Base-by-base conservation (phyloP, 768 basidiomycete species). In the Hericium erinaceus region DNA sequence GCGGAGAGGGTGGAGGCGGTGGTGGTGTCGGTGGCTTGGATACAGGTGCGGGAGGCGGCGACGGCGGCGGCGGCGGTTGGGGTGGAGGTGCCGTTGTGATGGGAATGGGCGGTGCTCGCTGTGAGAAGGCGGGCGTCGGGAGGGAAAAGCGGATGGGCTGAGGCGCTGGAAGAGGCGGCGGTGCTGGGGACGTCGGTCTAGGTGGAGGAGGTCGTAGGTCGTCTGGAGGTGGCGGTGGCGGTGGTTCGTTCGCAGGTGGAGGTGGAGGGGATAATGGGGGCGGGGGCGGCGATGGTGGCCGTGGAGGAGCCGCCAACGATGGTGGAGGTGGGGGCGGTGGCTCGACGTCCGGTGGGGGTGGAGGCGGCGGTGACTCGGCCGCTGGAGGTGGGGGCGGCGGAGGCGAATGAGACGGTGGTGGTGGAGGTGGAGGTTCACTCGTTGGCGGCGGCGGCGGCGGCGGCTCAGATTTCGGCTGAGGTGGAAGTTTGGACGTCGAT, bases 391-490 rank as follows among this genome's bases (percentile, higher is more conserved):
- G 58, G 12, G 58, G 49, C 5, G 66, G 67, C 2, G 68, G 66
- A 2, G 67, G 63, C 4, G 62, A 65, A 20, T 64, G 61, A 15
- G 54, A 44, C 13, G 61, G 69, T 39, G 68, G 70, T 2, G 70
- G 60, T 41, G 67, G 64, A 28, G 71, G 57, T 22, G 66, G 64
- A 38, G 61, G 60, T 22, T 64, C 60, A 9, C 68, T 60, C 8
- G 70, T 59, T 4, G 72, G 66, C 48, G 74, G 64, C 4, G 72
- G 54, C 28, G 70, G 64, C 0, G 68, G 70, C 8, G 74, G 70
- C n/a, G 61, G 61, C 20, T 63, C 61, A 28, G 56, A 61, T 16
- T 56, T 49, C 3, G 61, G 61, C 16, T 61, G 61, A 10, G 61
- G 61, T 40, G 60, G 61, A n/a, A 56, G 60, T 4, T 63, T 65